Evolutionary conservation across 495 filamentous ascomycete species (phyloP), one percentile per base, ranked within the genome.

Genomic region (Tuber melanosporum): DNA sequence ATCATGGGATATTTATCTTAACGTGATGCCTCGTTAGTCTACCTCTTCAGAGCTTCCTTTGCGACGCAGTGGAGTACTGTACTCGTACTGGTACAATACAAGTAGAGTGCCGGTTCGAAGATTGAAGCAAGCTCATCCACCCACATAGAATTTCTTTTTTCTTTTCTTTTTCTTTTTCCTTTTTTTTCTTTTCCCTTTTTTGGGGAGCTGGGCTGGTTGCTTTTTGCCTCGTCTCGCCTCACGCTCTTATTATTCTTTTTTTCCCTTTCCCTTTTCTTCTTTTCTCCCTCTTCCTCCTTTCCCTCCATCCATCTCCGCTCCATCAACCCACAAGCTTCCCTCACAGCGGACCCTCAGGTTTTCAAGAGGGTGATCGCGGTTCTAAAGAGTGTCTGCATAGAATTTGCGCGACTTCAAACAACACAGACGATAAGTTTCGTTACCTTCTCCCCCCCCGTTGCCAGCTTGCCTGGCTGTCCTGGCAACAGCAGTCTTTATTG

Each of bases 391-490:
- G 57, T 36, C 78, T 81, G 79, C 76, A 83, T 79, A 75, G 47
- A 49, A 57, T 70, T 66, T 81, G 80, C 80, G 81, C 81, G 81
- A 82, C 79, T 79, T 36, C 57, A 19, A 66, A 66, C 57, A 66
- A 66, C 26, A 66, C 57, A 36, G 57, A 75, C 78, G 75, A 82
- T 80, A 80, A 83, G 82, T 79, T 81, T 80, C 78, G 73, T 83
- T 77, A 80, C 81, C 73, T 82, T 81, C 78, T 83, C 83, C 79
- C 78, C 81, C 47, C 57, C 57, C 78, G 80, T 83, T 83, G 82
- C 81, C 82, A 82, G 81, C 82, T 79, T 79, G 81, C 77, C 81
- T 83, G 81, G 81, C 81, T 83, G 81, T 82, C 79, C 81, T 80
- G 82, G 81, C 81, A 83, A 80, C 81, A 79, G 81, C 81, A 79